A percentile compares a stretch with the other conserved stretches of the same genome.
Conservation (phyloP, 1,284 basidiomycete species). For the Cryptococcus floricola region DNA sequence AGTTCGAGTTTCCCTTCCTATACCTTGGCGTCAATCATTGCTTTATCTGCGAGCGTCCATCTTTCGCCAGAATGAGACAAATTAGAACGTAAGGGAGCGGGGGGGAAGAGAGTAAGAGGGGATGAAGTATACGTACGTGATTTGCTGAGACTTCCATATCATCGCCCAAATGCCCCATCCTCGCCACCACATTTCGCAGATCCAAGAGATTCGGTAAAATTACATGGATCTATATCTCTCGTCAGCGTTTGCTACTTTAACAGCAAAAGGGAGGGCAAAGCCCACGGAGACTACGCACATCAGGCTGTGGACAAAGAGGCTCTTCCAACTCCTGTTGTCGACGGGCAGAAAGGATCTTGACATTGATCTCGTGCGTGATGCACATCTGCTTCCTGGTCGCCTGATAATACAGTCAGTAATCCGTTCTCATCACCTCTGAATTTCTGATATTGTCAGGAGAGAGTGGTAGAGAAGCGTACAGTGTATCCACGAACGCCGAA, state of each 20-base stretch:
- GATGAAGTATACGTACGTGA: slow-evolving; percentile 21
- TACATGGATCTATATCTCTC: slow-evolving; percentile 65
- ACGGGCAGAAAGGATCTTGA: slow-evolving; percentile 64
- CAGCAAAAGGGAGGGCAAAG: neutral
- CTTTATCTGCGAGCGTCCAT: neutral
- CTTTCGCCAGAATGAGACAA: neutral
- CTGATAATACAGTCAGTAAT: slow-evolving; percentile 5
- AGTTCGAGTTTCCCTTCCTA: slow-evolving; percentile 52
- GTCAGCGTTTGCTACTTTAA: neutral
- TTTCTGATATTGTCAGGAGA: neutral
- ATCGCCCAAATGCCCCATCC: slow-evolving; percentile 69
- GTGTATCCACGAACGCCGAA: slow-evolving; percentile 39
- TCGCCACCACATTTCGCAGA: slow-evolving; percentile 71
- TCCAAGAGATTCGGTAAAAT: slow-evolving; percentile 72
- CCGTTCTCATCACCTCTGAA: no score
- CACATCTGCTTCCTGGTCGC: slow-evolving; percentile 28
- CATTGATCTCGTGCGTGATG: slow-evolving; percentile 49
- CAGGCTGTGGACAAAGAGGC: slow-evolving; percentile 81
- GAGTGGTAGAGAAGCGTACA: slow-evolving; percentile 15
- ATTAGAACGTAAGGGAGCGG: neutral
- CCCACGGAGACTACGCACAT: slow-evolving; percentile 55
- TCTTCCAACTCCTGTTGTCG: slow-evolving; percentile 71
- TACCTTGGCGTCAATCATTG: slow-evolving; percentile 1
- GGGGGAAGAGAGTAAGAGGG: neutral
- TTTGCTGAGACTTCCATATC: slow-evolving; percentile 59